phyloP scores from a whole-genome alignment of 1,139 yeast species.

The Citeromyces hawaiiensis region DNA sequence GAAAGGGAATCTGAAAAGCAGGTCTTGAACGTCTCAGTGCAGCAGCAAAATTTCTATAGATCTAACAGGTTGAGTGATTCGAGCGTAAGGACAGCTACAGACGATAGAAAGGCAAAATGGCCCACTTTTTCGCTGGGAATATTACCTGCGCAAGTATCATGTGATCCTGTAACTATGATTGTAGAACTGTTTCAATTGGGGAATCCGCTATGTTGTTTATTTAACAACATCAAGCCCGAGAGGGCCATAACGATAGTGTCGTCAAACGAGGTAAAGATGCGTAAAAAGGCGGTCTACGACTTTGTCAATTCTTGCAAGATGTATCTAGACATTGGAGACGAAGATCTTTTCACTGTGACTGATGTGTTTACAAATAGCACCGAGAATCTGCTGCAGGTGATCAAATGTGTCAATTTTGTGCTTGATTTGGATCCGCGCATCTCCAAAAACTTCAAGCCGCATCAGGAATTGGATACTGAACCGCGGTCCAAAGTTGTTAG shows the following conservation, averaged over 20 bases:
- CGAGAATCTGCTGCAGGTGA: slow-evolving; percentile 59
- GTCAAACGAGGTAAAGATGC: slow-evolving; percentile 68
- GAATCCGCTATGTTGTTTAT: slow-evolving; percentile 77
- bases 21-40: slow-evolving; percentile 34
- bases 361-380: slow-evolving; percentile 81
- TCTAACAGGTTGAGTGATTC: slow-evolving; percentile 10
- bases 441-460: slow-evolving; percentile 13
- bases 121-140: slow-evolving; percentile 66
- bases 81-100: slow-evolving; percentile 13
- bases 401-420: slow-evolving; percentile 55
- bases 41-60: slow-evolving; percentile 5
- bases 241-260: slow-evolving; percentile 36
- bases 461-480: slow-evolving; percentile 23
- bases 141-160: slow-evolving; percentile 55
- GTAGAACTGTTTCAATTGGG: slow-evolving; percentile 90
- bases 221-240: slow-evolving; percentile 43
- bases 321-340: slow-evolving; percentile 64
- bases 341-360: slow-evolving; percentile 78
- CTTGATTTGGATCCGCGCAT: slow-evolving; percentile 35
- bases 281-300: slow-evolving; percentile 84
- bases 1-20: slow-evolving; percentile 63
- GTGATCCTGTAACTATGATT: slow-evolving; percentile 87
- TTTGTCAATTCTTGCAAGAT: slow-evolving; percentile 80
- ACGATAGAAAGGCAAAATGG: slow-evolving; percentile 15
- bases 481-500: slow-evolving; percentile 66